A percentile compares a stretch with the other conserved stretches of the same genome.
phyloP scores from a whole-genome alignment of 2,329 filamentous ascomycete genomes.

The Monosporascus sp. region DNA sequence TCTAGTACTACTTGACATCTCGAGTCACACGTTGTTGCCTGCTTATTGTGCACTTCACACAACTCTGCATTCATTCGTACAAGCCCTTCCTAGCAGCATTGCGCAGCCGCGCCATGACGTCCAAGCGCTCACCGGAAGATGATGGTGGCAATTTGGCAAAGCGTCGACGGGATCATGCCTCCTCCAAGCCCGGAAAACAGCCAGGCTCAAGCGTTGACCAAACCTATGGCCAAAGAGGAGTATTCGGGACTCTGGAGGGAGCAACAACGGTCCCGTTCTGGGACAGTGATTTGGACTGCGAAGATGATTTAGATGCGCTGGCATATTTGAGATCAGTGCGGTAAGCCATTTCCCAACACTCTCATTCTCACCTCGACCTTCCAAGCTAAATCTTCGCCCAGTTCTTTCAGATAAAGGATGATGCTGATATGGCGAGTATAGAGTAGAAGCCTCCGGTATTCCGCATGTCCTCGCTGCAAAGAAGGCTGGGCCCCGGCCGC shows the following conservation, averaged over 20 bases:
- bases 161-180: neutral
- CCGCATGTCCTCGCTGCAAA: slow-evolving; percentile 66
- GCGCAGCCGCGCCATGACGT: slow-evolving; percentile 7
- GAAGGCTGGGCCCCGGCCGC: slow-evolving; percentile 45
- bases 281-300: slow-evolving; percentile 48
- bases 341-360: slow-evolving; percentile 33
- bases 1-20: too few species aligned
- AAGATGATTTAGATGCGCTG: slow-evolving; percentile 50
- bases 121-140: slow-evolving; percentile 21
- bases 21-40: neutral
- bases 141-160: slow-evolving; percentile 12
- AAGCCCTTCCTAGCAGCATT: neutral
- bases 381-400: slow-evolving; percentile 18
- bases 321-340: slow-evolving; percentile 56
- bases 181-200: slow-evolving; percentile 5
- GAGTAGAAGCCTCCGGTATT: slow-evolving; percentile 69
- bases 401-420: slow-evolving; percentile 11
- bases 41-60: neutral
- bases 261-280: slow-evolving; percentile 27
- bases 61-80: neutral
- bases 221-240: slow-evolving; percentile 52
- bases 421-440: slow-evolving; percentile 53
- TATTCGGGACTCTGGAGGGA: slow-evolving; percentile 50
- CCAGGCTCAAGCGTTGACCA: slow-evolving; percentile 33
- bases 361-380: slow-evolving; percentile 2